These are phyloP conservation scores for Xylaria longipes DNA, from an alignment of 495 filamentous ascomycete genomes.

Conservation along the genomic window DNA sequence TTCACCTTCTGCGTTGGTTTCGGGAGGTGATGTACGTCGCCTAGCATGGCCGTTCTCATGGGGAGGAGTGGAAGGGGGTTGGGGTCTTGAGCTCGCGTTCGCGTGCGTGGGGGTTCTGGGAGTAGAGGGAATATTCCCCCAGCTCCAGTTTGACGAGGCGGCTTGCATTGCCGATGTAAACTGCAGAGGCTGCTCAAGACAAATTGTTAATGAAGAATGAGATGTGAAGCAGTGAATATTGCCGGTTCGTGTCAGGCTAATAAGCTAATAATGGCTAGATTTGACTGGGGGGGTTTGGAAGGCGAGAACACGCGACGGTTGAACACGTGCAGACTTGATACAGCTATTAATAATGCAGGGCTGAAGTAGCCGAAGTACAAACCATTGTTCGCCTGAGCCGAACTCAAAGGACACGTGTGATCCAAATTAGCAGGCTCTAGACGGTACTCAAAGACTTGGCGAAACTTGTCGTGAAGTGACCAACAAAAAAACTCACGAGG, in stretches of 20 bases:
- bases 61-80: constrained; percentile 26
- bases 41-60: constrained; percentile 27
- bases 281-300: neutral
- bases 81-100: neutral
- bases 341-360: constrained; percentile 22
- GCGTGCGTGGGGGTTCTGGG: constrained; percentile 11
- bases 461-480: constrained; percentile 14
- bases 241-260: neutral
- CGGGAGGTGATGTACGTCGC: constrained; percentile 14
- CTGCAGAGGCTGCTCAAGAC: neutral
- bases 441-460: constrained; percentile 29
- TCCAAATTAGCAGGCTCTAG: constrained; percentile 14
- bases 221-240: neutral
- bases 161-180: constrained; percentile 21
- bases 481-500: constrained; percentile 1
- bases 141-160: constrained; percentile 18
- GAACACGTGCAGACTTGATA: constrained; percentile 24
- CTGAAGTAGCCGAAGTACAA: constrained; percentile 26
- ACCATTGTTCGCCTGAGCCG: constrained; percentile 28
- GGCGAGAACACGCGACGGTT: neutral
- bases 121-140: neutral
- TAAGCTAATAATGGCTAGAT: neutral
- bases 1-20: constrained; percentile 36
- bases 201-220: constrained; percentile 4
- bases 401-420: constrained; percentile 29